Evolutionary conservation across 2,329 filamentous ascomycete genomes (phyloP), one percentile per base, ranked within the genome.

Genomic region (Colletotrichum sidae): DNA sequence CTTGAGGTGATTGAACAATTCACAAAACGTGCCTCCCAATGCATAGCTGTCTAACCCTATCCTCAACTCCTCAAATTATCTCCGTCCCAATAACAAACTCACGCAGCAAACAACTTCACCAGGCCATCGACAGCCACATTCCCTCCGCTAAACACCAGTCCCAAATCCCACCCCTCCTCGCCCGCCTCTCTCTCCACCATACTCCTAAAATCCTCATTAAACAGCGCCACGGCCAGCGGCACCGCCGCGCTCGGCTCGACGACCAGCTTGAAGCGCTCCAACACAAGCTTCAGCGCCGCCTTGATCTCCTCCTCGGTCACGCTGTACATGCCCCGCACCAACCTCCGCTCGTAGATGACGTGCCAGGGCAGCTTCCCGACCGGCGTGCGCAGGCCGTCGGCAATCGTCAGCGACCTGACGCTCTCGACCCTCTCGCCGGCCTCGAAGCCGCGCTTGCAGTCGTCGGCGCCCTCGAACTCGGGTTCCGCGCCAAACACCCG

Each of bases 241-340:
- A 97, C 94, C 2, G 90, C 93, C 0, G 92, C 88, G 77, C 91
- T 94, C 25, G 95, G 95, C 83, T 98, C 95, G 11, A 97, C 89
- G 25, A 97, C 88, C 51, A 97, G 80, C 86, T 98, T 97, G 84
- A 96, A 88, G 63, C 94, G 82, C 85, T 98, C 95, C 68, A 94
- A 80, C 39, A 97, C 90, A 67, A 98, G 78, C 67, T 86, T 80
- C 86, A 97, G 85, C 11, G 94, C 91, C 25, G 82, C 84, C 72
- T 86, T 85, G 75, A 98, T 97, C 82, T 97, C 88, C 59, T 90
- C 89, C 77, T 98, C 95, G 1, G 84, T 88, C 1, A 96, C 95
- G 60, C 86, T 86, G 78, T 87, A 89, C 72, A 97, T 86, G 0
- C 86, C 90, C 2, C 80, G 74, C 1, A 97, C 90, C 63, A 96